Evolutionary conservation across 2,329 filamentous ascomycete species (phyloP).

Genomic region (Sporothrix pallida): DNA sequence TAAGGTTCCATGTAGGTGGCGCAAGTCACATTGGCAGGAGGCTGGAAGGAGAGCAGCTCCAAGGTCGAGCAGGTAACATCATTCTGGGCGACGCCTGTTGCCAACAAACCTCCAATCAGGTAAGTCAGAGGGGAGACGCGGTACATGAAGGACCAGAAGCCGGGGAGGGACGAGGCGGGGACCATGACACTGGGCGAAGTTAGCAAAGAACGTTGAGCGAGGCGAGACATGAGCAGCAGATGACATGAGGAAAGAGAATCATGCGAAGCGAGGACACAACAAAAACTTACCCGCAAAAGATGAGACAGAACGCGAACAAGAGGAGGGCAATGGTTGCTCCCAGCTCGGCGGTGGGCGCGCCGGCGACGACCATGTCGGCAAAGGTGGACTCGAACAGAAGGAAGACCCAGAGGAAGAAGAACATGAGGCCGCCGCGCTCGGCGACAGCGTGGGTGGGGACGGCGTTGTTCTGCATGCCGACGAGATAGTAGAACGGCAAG

Average conservation of each 20-base stretch:
- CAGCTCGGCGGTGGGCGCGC: constrained; percentile 66
- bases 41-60: constrained; percentile 69
- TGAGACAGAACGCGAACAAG: constrained; percentile 60
- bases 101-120: constrained; percentile 69
- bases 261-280: too few relatives aligned
- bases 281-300: constrained; percentile 64
- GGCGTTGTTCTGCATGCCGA: constrained; percentile 72
- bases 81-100: constrained; percentile 66
- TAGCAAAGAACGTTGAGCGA: too few relatives aligned
- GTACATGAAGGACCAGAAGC: constrained; percentile 83
- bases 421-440: constrained; percentile 77
- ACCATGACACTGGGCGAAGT: constrained; percentile 57
- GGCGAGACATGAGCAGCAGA: too few relatives aligned
- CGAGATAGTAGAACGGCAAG: constrained; percentile 66
- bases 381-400: constrained; percentile 75
- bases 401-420: constrained; percentile 79
- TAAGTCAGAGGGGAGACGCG: constrained; percentile 63
- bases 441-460: constrained; percentile 62
- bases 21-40: constrained; percentile 68
- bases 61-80: constrained; percentile 56
- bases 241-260: too few relatives aligned
- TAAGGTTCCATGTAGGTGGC: constrained; percentile 66
- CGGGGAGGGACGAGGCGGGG: constrained; percentile 61
- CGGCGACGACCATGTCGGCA: constrained; percentile 74
- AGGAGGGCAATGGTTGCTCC: constrained; percentile 68